phyloP scores from a whole-genome alignment of 805 yeast genomes.

The Myxozyma udenii region DNA sequence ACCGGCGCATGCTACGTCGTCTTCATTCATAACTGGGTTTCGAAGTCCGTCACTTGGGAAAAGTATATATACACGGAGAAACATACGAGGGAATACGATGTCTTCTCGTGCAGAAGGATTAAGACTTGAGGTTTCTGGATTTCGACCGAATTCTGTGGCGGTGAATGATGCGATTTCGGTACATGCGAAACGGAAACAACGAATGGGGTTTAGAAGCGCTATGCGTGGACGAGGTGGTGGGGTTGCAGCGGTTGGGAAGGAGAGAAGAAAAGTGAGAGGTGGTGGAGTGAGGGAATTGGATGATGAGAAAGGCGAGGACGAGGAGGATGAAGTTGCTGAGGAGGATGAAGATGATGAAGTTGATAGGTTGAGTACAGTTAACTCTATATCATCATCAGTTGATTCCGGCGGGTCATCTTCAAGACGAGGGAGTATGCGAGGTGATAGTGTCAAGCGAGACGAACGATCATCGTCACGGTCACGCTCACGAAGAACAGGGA shows the following conservation, averaged over 20 bases:
- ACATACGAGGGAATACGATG: neutral
- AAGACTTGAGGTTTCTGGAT: neutral
- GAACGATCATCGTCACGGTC: no score
- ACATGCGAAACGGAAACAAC: neutral
- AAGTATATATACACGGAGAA: neutral
- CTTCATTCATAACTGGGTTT: neutral
- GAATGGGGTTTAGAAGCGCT: neutral
- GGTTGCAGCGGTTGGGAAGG: slow-evolving; percentile 9
- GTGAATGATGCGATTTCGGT: neutral
- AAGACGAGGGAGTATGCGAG: no score
- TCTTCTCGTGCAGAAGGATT: no score
- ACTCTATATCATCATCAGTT: neutral
- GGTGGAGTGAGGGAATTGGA: neutral
- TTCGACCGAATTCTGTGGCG: neutral
- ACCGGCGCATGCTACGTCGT: no score
- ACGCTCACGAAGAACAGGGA: no score
- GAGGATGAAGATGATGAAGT: slow-evolving; percentile 13
- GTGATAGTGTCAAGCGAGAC: no score
- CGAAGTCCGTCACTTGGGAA: neutral
- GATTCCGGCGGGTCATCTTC: neutral
- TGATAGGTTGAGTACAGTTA: neutral
- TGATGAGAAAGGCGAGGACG: slow-evolving; percentile 1
- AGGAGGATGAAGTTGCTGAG: slow-evolving; percentile 16
- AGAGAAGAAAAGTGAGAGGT: neutral
- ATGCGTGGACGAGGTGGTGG: neutral